These are phyloP conservation scores for Eucalyptus leucophloia DNA, from an alignment of 345 rosid species.

Conservation along the genomic window DNA sequence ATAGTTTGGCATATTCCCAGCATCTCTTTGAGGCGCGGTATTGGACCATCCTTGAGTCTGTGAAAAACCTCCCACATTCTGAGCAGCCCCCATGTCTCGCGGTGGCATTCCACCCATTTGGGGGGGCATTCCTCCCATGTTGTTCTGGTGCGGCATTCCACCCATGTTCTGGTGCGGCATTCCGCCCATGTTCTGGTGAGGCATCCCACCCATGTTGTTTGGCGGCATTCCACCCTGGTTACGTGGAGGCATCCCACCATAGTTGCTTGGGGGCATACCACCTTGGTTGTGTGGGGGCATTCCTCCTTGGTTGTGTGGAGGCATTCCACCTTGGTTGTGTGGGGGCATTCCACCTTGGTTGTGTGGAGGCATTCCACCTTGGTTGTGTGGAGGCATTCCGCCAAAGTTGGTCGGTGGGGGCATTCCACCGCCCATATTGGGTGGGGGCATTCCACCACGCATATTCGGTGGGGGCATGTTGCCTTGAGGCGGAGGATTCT, in stretches of 20 bases:
- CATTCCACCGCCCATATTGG: background rate
- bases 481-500: background rate
- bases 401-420: background rate
- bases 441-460: background rate
- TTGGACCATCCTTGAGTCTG: slow-evolving; percentile 9
- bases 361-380: no score
- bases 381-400: no score
- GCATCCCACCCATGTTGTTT: background rate
- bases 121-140: slow-evolving; percentile 10
- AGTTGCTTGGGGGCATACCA: slow-evolving; percentile 5
- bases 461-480: background rate
- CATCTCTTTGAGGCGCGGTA: background rate
- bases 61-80: background rate
- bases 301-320: background rate
- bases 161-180: background rate
- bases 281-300: background rate
- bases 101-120: background rate
- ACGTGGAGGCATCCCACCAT: background rate
- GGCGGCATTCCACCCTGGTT: background rate
- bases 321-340: no score
- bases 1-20: background rate
- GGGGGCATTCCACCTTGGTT: no score
- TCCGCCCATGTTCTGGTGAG: slow-evolving; percentile 4
- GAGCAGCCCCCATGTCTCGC: slow-evolving; percentile 1
- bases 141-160: background rate